phyloP scores from a whole-genome alignment of 2,329 filamentous ascomycete species.

The Alternaria sp. region DNA sequence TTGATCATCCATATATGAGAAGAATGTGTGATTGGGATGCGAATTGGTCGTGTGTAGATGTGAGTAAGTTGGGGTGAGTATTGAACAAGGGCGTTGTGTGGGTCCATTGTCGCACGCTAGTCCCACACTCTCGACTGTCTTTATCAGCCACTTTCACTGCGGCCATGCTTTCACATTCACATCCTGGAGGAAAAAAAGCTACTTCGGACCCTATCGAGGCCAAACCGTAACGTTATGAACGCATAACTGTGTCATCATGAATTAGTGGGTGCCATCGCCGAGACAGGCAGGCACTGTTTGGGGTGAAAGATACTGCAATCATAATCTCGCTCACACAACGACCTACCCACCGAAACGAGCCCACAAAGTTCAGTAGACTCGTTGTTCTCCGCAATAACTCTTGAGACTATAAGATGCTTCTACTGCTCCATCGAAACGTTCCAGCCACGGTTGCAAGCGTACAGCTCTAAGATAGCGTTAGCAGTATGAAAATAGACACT shows the following conservation, averaged over 20 bases:
- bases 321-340: not conserved
- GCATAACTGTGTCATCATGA: not conserved
- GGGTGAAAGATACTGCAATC: not conserved
- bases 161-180: not conserved
- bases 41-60: not conserved
- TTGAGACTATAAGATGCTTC: not conserved
- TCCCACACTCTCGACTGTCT: not conserved
- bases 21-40: not conserved
- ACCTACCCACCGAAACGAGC: not conserved
- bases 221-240: not conserved
- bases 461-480: not conserved
- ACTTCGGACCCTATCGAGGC: not conserved
- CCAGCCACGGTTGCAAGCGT: not conserved
- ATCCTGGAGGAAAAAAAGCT: not conserved
- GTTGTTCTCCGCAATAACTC: too few species aligned
- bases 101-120: conserved; percentile 10
- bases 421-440: not conserved
- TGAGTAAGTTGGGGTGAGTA: not conserved
- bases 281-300: not conserved
- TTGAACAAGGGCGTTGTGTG: conserved; percentile 13
- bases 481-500: conserved; percentile 2
- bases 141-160: conserved; percentile 7
- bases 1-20: not conserved
- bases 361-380: not conserved
- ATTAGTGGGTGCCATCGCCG: not conserved